Base-by-base conservation (phyloP, 2,329 filamentous ascomycete genomes). In the Cryphonectria nitschkei region DNA sequence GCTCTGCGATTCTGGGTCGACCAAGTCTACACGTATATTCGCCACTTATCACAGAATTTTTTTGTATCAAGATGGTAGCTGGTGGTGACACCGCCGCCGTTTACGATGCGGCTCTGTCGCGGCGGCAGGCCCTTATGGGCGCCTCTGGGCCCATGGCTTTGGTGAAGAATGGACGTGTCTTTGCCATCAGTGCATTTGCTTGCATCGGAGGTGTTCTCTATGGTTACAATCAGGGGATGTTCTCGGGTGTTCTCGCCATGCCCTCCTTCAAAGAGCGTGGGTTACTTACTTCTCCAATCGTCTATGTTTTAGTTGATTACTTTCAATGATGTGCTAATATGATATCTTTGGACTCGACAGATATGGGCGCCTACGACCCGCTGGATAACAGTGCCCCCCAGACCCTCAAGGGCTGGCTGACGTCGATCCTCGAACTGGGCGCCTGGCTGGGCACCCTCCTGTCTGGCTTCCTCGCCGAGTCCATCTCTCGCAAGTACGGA, bases 201-300 rank as follows among this genome's bases (percentile, higher is more conserved):
- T 90, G 88, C 72, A 87, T 90, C 58, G 89, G 89, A 29, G 88
- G 88, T 67, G 81, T 89, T 2, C 80, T 89, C 1, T 89, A 92
- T 78, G 90, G 92, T 29, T 94, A 93, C 81, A 93, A 94, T 77
- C 90, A 93, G 78, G 92, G 92, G 75, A 90, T 93, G 80, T 93
- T 93, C 80, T 88, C 88, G n/a, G 91, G 92, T 34, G 88, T 94
- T 9, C 78, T 89, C 11, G 83, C 84, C 22, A 89, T 89, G 87
- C 81, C 81, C 1, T 76, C 86, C 5, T 89, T 89, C 72, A 81
- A 85, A 73, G 75, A 79, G 65, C 85, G 85, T 87, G 76, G 74
- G 86, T 79, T 4, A 16, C 37, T 14, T 3, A 13, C 54, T 14
- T 13, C 37, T 39, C 9, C 9, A 39, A 11, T 8, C 37, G 37